A percentile compares a stretch with the other conserved stretches of the same genome.
These are phyloP conservation scores for Penicillium longicatenatum DNA, from an alignment of 495 filamentous ascomycete species.

Conservation along the genomic window DNA sequence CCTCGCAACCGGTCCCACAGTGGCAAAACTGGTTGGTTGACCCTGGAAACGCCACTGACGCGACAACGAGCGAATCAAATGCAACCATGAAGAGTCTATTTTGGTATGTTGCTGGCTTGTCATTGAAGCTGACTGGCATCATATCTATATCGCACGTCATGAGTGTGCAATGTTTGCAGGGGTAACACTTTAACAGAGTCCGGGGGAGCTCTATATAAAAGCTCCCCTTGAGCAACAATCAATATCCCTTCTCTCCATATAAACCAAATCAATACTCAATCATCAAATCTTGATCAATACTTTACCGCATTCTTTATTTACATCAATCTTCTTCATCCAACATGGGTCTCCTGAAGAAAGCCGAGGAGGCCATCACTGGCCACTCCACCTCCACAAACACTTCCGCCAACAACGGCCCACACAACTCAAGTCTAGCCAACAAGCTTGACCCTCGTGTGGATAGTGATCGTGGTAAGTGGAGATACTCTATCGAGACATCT, in stretches of 20 bases:
- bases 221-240: not conserved
- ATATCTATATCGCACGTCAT: not conserved
- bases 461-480: no score
- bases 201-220: not conserved
- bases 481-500: no score
- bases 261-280: not conserved
- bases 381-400: not conserved
- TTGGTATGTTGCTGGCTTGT: not conserved
- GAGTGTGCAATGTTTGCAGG: not conserved
- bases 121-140: not conserved
- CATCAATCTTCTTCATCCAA: constrained; percentile 1
- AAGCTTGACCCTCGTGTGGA: constrained; percentile 5
- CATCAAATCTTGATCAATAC: not conserved
- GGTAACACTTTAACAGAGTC: not conserved
- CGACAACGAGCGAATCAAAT: not conserved
- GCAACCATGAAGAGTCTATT: not conserved
- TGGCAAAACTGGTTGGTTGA: not conserved
- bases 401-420: constrained; percentile 16
- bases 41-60: not conserved
- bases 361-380: constrained; percentile 16
- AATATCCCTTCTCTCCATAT: not conserved
- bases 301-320: not conserved
- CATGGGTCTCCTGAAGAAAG: constrained; percentile 16
- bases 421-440: not conserved
- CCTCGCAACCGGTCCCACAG: not conserved